Evolutionary conservation across 73 alveolate genomes (phyloP), one percentile per base, ranked within the genome.

Genomic region (Loxodes magnus): DNA sequence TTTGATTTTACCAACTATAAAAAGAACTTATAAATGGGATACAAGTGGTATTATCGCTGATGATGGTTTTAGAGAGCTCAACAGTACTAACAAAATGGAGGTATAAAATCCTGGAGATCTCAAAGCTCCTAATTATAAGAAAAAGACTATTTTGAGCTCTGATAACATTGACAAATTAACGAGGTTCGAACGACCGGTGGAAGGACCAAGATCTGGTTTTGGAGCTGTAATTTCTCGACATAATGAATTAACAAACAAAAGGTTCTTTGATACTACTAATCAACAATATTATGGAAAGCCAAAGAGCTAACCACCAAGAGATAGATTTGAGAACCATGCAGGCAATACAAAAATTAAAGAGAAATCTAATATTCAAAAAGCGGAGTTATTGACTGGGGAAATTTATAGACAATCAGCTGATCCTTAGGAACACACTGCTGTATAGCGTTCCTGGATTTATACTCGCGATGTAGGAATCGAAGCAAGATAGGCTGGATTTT

Each of bases 151-250:
- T 43, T 67, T 75, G 39, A 74, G 82, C 2, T 71, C 58, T 44
- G 61, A 67, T 12, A 56, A 77, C 3, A 46, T 55, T 17, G 75
- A 65, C 28, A 82, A 59, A 64, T 57, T 53, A 54, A 31, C 44
- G 28, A 14, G n/a, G 7, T 14, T 15, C 35, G 43, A 61, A 36
- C 67, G 89, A 20, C 74, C 77, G 1, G 44, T 75, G 4, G 43
- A 61, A 0, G 89, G 89, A 1, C 73, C 89, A 10, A 26, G 62
- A 22, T 28, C 51, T 4, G 89, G 89, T 28, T 75, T 75, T 36
- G 89, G 89, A 29, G 78, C 82, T 0, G 66, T 56, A 6, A 51
- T 75, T 38, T 52, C 73, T 24, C 25, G 75, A 16, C 54, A 58
- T 42, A 64, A 54, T 5, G 49, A 10, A 25, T 48, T 51, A 35